Evolutionary conservation across 2,329 filamentous ascomycete species (phyloP), one percentile per base, ranked within the genome.

Genomic region (Lachnellula subtilissima): DNA sequence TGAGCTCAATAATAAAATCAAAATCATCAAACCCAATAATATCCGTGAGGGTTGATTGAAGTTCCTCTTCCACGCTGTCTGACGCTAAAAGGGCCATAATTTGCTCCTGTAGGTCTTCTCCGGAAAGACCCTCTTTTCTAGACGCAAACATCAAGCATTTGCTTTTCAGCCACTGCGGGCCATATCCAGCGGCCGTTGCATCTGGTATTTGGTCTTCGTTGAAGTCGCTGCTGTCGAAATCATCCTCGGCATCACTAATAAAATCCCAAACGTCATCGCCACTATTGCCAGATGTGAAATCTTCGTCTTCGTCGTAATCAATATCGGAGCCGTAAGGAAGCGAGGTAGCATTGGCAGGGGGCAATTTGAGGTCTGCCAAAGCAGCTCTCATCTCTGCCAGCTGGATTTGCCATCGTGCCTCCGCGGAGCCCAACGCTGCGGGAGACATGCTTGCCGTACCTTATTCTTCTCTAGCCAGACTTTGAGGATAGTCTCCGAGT

Each of bases 231-330:
- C 82, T 87, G 69, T 81, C 78, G 7, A 81, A 77, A 54, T 86
- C 86, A 19, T 84, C 83, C 23, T 88, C 86, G 49, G 81, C 80
- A 50, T 92, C 87, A 57, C 86, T 91, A 67, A 96, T 90, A 56
- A 95, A 85, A 70, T 97, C 92, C 93, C 93, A 97, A 9, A 97
- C 86, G 72, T 97, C 91, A 56, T 93, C 88, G 5, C 83, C 82
- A 17, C 81, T 84, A 45, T 81, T 83, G 5, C 82, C 82, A 2
- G 79, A 81, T 14, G 62, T 64, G 45, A 67, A 59, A 28, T 78
- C 77, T 32, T 81, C 76, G 39, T 89, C 86, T 8, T 90, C 84
- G 59, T 89, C 85, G 50, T 86, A 73, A 45, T 86, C 77, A 37
- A 86, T 73, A 53, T 85, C 79, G 12, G 80, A 75, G 17, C 78